Percentiles rank a stretch among this genome's conserved stretches.
Evolutionary conservation across 2,329 filamentous ascomycete genomes (phyloP).

Genomic region (Trichophyton rubrum): DNA sequence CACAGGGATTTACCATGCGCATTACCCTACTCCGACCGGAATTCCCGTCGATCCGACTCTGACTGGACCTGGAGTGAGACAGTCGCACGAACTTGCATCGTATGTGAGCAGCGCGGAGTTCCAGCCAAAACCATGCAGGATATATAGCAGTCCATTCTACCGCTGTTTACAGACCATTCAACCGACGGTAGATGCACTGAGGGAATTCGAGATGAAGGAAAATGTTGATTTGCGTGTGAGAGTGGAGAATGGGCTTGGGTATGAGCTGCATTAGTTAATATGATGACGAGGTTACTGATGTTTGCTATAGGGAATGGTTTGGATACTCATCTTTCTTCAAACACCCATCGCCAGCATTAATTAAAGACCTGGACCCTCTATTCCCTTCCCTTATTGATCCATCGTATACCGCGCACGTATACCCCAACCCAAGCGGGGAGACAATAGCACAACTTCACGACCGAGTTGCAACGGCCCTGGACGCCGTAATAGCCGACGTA

Average conservation of each 20-base stretch:
- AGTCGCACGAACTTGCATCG: slow-evolving; percentile 62
- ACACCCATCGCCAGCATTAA: slow-evolving; percentile 64
- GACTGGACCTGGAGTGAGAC: slow-evolving; percentile 71
- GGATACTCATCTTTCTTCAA: slow-evolving; percentile 66
- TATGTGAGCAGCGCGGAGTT: slow-evolving; percentile 23
- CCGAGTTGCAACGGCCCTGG: slow-evolving; percentile 58
- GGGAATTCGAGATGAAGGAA: slow-evolving; percentile 21
- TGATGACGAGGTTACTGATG: background rate
- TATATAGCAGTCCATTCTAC: slow-evolving; percentile 82
- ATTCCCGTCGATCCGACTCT: slow-evolving; percentile 80
- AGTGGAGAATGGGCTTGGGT: slow-evolving; percentile 44
- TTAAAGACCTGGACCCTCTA: slow-evolving; percentile 48
- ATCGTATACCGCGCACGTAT: slow-evolving; percentile 50
- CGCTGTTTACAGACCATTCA: slow-evolving; percentile 73
- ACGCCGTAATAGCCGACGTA: slow-evolving; percentile 57
- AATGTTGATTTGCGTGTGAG: slow-evolving; percentile 31
- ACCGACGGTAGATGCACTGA: slow-evolving; percentile 42
- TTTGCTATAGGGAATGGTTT: slow-evolving; percentile 64
- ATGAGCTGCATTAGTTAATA: slow-evolving; percentile 8
- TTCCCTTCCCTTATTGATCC: slow-evolving; percentile 45
- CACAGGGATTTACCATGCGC: slow-evolving; percentile 64
- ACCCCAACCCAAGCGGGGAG: slow-evolving; percentile 65
- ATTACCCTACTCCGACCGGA: slow-evolving; percentile 68
- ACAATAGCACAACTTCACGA: slow-evolving; percentile 67
- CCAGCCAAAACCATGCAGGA: slow-evolving; percentile 30